Percentiles rank a stretch among this genome's conserved stretches.
Evolutionary conservation across 805 yeast genomes (phyloP).

Genomic region (Kodamaea restingae): DNA sequence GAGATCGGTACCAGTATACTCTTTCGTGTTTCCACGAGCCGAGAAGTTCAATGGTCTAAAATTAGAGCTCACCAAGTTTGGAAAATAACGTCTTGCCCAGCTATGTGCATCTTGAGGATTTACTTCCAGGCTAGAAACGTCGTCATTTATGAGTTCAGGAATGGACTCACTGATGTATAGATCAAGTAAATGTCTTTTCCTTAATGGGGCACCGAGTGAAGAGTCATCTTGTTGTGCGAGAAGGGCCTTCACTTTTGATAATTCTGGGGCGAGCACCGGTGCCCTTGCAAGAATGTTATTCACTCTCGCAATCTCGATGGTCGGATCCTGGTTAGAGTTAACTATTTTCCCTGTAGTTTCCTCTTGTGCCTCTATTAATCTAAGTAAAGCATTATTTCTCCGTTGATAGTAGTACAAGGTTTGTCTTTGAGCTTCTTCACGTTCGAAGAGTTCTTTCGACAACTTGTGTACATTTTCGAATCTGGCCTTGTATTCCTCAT

Average conservation of each 20-base stretch:
- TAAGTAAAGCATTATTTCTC: slow-evolving; percentile 35
- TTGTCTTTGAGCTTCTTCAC: slow-evolving; percentile 34
- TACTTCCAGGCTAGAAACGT: slow-evolving; percentile 28
- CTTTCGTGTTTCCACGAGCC: slow-evolving; percentile 16
- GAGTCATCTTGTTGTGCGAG: background rate
- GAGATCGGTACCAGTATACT: slow-evolving; percentile 9
- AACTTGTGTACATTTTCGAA: slow-evolving; percentile 6
- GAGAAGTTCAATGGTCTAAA: slow-evolving; percentile 30
- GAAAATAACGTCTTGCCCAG: slow-evolving; percentile 37
- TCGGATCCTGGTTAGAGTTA: background rate
- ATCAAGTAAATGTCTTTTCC: slow-evolving; percentile 20
- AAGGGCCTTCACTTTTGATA: slow-evolving; percentile 7
- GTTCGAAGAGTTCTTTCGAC: slow-evolving; percentile 25
- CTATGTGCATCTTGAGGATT: slow-evolving; percentile 38
- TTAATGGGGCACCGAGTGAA: slow-evolving; percentile 9
- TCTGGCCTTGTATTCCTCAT: slow-evolving; percentile 20
- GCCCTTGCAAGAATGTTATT: slow-evolving; percentile 5
- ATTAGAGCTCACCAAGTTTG: slow-evolving; percentile 30
- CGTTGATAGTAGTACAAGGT: slow-evolving; percentile 31
- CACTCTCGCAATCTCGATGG: slow-evolving; percentile 4
- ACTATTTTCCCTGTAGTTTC: background rate
- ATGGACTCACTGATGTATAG: slow-evolving; percentile 32
- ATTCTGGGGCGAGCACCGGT: slow-evolving; percentile 6
- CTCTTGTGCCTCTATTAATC: slow-evolving; percentile 18
- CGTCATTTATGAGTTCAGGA: slow-evolving; percentile 37